A percentile compares a stretch with the other conserved stretches of the same genome.
Evolutionary conservation across 192 early-diverging fungal genomes (phyloP).

Genomic region (Spinellus fusiger): DNA sequence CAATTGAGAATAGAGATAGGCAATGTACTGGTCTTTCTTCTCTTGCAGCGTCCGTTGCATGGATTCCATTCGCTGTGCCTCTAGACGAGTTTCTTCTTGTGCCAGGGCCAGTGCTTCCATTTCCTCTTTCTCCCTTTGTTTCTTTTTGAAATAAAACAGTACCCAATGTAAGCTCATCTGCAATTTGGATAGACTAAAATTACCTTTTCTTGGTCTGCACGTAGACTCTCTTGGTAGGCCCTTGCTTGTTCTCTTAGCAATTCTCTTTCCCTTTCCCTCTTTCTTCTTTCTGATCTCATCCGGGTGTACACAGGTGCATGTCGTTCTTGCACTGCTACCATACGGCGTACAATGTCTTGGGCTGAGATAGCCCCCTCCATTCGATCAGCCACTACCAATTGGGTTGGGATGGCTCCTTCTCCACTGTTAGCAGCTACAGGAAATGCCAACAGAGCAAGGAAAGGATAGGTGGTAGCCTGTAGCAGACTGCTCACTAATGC

Average conservation of each 20-base stretch:
- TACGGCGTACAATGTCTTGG: slow-evolving; percentile 39
- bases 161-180: too few species aligned
- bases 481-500: slow-evolving; percentile 57
- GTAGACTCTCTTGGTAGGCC: slow-evolving; percentile 81
- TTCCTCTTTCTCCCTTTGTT: neutral
- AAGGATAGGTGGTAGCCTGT: slow-evolving; percentile 75
- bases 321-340: slow-evolving; percentile 44
- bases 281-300: slow-evolving; percentile 57
- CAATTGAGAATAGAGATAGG: slow-evolving; percentile 48
- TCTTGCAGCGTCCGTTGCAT: slow-evolving; percentile 38
- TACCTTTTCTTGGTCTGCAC: slow-evolving; percentile 80
- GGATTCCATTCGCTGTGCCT: slow-evolving; percentile 50
- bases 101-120: neutral
- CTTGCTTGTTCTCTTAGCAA: slow-evolving; percentile 82
- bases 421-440: slow-evolving; percentile 13
- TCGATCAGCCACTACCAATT: slow-evolving; percentile 58
- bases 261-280: slow-evolving; percentile 59
- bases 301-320: slow-evolving; percentile 50
- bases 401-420: too few species aligned
- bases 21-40: slow-evolving; percentile 46
- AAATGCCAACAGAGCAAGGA: slow-evolving; percentile 68
- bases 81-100: slow-evolving; percentile 16
- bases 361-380: slow-evolving; percentile 54
- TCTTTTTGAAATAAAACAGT: too few species aligned
- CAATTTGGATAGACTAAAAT: too few species aligned